These are phyloP conservation scores for Ogataea naganishii DNA, from an alignment of 805 yeast species.

Conservation along the genomic window DNA sequence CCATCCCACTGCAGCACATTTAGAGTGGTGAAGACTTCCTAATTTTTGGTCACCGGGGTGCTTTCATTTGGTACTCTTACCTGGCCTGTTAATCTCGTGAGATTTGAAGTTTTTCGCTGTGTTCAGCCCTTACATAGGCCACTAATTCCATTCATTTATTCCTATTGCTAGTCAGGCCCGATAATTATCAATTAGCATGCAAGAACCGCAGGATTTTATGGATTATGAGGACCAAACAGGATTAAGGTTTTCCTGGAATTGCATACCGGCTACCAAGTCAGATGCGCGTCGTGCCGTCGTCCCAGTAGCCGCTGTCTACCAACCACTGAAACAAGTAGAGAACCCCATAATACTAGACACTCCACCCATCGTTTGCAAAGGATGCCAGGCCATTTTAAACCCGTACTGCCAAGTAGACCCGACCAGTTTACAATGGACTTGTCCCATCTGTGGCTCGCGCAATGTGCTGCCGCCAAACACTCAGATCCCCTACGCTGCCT, in stretches of 20 bases:
- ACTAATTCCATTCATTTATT: too few relatives aligned
- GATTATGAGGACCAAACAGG: conserved; percentile 65
- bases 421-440: conserved; percentile 34
- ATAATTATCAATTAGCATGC: too few relatives aligned
- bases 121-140: too few relatives aligned
- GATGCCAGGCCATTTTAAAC: conserved; percentile 45
- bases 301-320: conserved; percentile 50
- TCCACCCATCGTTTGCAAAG: conserved; percentile 40
- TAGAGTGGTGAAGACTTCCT: too few relatives aligned
- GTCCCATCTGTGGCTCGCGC: conserved; percentile 45
- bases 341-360: conserved; percentile 27
- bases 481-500: conserved; percentile 27
- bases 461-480: conserved; percentile 28
- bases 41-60: too few relatives aligned
- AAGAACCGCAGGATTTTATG: too few relatives aligned
- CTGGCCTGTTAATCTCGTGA: too few relatives aligned
- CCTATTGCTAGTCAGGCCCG: too few relatives aligned
- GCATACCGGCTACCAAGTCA: conserved; percentile 43
- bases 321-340: conserved; percentile 45
- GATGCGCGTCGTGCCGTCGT: conserved; percentile 44
- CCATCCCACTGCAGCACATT: too few relatives aligned
- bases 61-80: too few relatives aligned
- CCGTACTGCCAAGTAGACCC: conserved; percentile 37
- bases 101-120: too few relatives aligned
- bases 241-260: conserved; percentile 67